Base-by-base conservation (phyloP, 148 eudicot species). In the Fagopyrum tataricum region DNA sequence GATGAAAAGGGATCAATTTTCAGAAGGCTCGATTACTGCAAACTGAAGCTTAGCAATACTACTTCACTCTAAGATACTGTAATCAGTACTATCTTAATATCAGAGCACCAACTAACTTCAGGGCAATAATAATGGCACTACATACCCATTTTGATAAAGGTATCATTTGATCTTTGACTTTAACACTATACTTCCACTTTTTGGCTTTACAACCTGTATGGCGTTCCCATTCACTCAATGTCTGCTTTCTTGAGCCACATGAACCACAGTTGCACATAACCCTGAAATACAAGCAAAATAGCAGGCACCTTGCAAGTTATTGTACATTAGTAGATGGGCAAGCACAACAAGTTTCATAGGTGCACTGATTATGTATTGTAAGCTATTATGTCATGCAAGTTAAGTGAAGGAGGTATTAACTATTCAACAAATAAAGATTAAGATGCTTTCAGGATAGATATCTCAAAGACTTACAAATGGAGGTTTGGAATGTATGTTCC, bases 161-260 rank as follows among this genome's bases (percentile, higher is more conserved):
- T 75, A 84, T 74, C 84, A 76, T 95, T 13, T 90, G 80, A 51
- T 82, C 92, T 79, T 91, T 88, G 73, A 95, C 86, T 81, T 87
- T 91, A 71, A 95, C 86, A 83, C 96, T 91, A 67, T 77, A 76
- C 80, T 95, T 95, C 99, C 99, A 95, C 74, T 95, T 95, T 72
- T 92, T 95, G 12, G 93, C 91, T 83, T 88, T 88, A 41, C 87
- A 91, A 67, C 99, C 97, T 44, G 96, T 95, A 83, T 95, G 99
- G 7, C 85, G 82, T 80, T 95, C 99, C 99, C 99, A 95, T 80
- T 90, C 94, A 84, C 87, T 79, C 59, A 86, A 84, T 44, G 81
- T 73, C 77, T 74, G 89, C 81, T 90, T 88, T 81, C 74, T 79
- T 68, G 83, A 74, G 61, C 92, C 97, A 81, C 97, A 95, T 55